Conservation (phyloP, 805 yeast genomes). For the Tetrapisispora nanseiensis region DNA sequence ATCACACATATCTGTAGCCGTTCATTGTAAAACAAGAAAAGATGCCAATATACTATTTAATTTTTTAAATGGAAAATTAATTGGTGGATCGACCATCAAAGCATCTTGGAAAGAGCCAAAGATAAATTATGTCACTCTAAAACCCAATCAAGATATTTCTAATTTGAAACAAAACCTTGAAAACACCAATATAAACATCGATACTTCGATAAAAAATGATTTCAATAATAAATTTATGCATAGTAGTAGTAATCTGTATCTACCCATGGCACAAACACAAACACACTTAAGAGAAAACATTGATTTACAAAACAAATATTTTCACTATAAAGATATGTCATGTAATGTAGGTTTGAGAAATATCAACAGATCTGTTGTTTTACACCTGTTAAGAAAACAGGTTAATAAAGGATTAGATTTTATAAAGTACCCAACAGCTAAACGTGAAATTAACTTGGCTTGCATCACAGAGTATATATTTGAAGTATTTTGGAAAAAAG, state of each 20-base stretch:
- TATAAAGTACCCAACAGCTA: constrained; percentile 26
- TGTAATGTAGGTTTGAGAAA: background rate
- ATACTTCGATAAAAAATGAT: too few species aligned
- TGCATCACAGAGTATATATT: constrained; percentile 30
- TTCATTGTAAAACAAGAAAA: constrained; percentile 14
- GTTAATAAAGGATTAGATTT: constrained; percentile 28
- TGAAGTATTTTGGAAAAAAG: constrained; percentile 30
- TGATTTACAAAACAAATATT: too few species aligned
- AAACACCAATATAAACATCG: too few species aligned
- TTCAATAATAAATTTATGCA: too few species aligned
- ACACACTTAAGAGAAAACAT: too few species aligned
- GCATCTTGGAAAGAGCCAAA: constrained; percentile 14
- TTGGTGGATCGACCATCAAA: constrained; percentile 23
- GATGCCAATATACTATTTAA: constrained; percentile 17
- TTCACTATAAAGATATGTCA: background rate
- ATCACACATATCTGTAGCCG: constrained; percentile 20
- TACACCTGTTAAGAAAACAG: constrained; percentile 20
- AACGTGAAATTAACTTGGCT: constrained; percentile 26
- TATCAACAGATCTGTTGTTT: background rate
- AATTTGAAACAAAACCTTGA: background rate
- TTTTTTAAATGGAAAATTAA: constrained; percentile 17
- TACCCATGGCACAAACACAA: too few species aligned
- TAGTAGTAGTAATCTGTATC: too few species aligned
- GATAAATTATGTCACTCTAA: background rate
- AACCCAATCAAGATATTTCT: background rate